These are phyloP conservation scores for Combretum micranthum DNA, from an alignment of 345 rosid species.

Conservation along the genomic window DNA sequence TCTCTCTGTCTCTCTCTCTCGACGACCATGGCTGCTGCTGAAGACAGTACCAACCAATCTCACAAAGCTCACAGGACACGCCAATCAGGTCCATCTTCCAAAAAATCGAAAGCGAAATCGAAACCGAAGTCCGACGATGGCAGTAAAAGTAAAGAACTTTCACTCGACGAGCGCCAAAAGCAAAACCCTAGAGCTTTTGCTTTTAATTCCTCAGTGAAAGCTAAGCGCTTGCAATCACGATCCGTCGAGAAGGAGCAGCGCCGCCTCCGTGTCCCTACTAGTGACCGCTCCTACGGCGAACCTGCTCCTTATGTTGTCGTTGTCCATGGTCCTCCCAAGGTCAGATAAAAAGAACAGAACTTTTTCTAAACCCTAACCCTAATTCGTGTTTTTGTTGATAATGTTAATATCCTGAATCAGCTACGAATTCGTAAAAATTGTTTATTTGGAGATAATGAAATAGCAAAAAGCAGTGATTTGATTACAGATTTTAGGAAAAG, in stretches of 20 bases:
- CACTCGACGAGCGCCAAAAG: constrained; percentile 26
- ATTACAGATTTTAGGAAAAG: too few species aligned
- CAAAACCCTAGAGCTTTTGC: constrained; percentile 80
- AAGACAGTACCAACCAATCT: constrained; percentile 31
- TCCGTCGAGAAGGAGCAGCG: constrained; percentile 85
- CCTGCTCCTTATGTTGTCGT: constrained; percentile 79
- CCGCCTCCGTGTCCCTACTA: constrained; percentile 62
- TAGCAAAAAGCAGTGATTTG: neutral
- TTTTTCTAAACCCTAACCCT: too few species aligned
- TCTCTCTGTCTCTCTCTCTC: neutral
- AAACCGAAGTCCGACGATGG: constrained; percentile 30
- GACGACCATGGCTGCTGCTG: constrained; percentile 42
- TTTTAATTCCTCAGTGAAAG: constrained; percentile 51
- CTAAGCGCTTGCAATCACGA: constrained; percentile 55
- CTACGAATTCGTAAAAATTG: neutral
- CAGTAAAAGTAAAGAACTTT: constrained; percentile 23
- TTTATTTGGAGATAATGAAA: neutral
- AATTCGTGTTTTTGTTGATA: too few species aligned
- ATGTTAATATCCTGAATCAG: too few species aligned
- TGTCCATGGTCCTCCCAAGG: constrained; percentile 92
- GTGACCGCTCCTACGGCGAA: constrained; percentile 78
- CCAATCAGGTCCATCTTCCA: constrained; percentile 60
- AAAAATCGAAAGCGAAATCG: constrained; percentile 27
- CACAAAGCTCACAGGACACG: constrained; percentile 69
- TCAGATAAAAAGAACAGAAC: constrained; percentile 10